phyloP scores from a whole-genome alignment of 495 filamentous ascomycete genomes.

The Penicillium diatomitis region DNA sequence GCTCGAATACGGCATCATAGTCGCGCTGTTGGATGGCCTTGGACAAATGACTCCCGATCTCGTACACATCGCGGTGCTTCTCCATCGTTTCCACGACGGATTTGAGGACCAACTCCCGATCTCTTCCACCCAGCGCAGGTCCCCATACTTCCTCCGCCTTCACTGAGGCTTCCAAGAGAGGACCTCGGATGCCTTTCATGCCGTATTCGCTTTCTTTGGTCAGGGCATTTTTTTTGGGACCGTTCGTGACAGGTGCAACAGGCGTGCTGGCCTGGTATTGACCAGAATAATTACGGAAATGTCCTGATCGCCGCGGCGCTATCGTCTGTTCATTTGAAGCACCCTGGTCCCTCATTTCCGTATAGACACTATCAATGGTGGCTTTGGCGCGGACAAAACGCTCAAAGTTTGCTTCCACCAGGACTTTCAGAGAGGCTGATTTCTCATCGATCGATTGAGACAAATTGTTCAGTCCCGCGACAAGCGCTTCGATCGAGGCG shows the following conservation, averaged over 20 bases:
- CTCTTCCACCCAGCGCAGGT: slow-evolving; percentile 82
- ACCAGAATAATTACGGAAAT: slow-evolving; percentile 42
- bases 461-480: slow-evolving; percentile 71
- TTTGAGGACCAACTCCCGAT: slow-evolving; percentile 80
- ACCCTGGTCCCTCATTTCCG: slow-evolving; percentile 89
- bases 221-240: slow-evolving; percentile 72
- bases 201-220: slow-evolving; percentile 93
- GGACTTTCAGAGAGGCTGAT: slow-evolving; percentile 84
- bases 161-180: slow-evolving; percentile 76
- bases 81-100: slow-evolving; percentile 64
- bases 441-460: slow-evolving; percentile 93
- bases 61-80: slow-evolving; percentile 67
- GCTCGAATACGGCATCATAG: slow-evolving; percentile 76
- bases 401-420: slow-evolving; percentile 97
- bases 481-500: slow-evolving; percentile 68
- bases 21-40: slow-evolving; percentile 85
- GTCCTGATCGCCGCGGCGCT: slow-evolving; percentile 54
- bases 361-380: slow-evolving; percentile 96
- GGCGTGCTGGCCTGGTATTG: slow-evolving; percentile 38
- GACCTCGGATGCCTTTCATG: slow-evolving; percentile 77
- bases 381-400: slow-evolving; percentile 93
- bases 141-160: slow-evolving; percentile 98
- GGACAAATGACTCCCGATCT: slow-evolving; percentile 64
- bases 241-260: slow-evolving; percentile 18
- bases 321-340: slow-evolving; percentile 47